Conservation (phyloP, 768 basidiomycete species). For the Phaeotremella fagi region DNA sequence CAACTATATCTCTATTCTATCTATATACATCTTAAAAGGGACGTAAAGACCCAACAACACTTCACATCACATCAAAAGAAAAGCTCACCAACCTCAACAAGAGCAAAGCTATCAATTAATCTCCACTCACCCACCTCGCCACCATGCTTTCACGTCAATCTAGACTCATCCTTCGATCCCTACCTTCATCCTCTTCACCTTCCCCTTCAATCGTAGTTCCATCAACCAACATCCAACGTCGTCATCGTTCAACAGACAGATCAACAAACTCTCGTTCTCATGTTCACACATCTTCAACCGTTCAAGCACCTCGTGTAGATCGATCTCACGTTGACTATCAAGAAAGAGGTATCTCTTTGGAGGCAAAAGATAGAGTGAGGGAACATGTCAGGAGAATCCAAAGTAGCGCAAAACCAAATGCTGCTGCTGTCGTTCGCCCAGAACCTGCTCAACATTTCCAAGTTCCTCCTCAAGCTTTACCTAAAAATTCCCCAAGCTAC, state of each 20-base stretch:
- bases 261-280: slow-evolving; percentile 7
- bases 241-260: slow-evolving; percentile 7
- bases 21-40: slow-evolving; percentile 9
- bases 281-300: slow-evolving; percentile 24
- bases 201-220: slow-evolving; percentile 9
- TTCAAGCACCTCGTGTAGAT: slow-evolving; percentile 12
- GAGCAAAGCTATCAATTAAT: background rate
- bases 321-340: too few relatives aligned
- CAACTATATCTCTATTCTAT: background rate
- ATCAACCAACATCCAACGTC: slow-evolving; percentile 2
- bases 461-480: slow-evolving; percentile 29
- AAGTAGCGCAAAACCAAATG: slow-evolving; percentile 60
- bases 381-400: slow-evolving; percentile 74
- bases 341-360: slow-evolving; percentile 55
- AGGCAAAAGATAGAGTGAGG: slow-evolving; percentile 73
- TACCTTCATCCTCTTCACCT: slow-evolving; percentile 14
- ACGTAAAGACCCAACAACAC: background rate
- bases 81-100: slow-evolving; percentile 8
- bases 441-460: slow-evolving; percentile 56
- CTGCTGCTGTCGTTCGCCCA: slow-evolving; percentile 63
- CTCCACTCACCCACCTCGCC: slow-evolving; percentile 11
- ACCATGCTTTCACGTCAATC: slow-evolving; percentile 30
- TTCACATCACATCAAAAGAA: slow-evolving; percentile 15
- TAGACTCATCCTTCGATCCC: slow-evolving; percentile 19
- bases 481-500: slow-evolving; percentile 23